phyloP scores from a whole-genome alignment of 768 basidiomycete genomes.

The Imleria badia region DNA sequence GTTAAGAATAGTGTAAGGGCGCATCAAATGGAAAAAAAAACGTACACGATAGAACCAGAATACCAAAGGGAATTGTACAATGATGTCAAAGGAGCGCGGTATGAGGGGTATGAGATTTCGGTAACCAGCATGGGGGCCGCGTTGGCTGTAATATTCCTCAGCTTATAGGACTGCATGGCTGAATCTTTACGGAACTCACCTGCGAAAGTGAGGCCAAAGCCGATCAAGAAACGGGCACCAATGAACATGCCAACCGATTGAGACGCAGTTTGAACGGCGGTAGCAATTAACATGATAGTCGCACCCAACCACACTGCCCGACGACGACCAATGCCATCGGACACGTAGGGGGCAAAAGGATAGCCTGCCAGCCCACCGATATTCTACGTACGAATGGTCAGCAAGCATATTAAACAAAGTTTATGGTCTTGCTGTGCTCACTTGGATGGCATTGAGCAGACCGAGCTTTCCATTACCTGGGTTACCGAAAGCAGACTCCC shows the following conservation, averaged over 20 bases:
- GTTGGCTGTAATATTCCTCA: slow-evolving; percentile 41
- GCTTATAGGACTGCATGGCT: background rate
- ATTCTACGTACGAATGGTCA: slow-evolving; percentile 42
- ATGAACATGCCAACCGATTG: slow-evolving; percentile 77
- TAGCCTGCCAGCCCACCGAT: slow-evolving; percentile 68
- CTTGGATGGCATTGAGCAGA: slow-evolving; percentile 74
- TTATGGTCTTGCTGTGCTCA: slow-evolving; percentile 22
- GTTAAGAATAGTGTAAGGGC: background rate
- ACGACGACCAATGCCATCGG: slow-evolving; percentile 72
- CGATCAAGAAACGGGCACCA: slow-evolving; percentile 75
- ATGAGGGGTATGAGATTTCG: slow-evolving; percentile 81
- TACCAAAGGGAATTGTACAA: slow-evolving; percentile 87
- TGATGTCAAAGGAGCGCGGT: slow-evolving; percentile 78
- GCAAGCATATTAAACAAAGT: background rate
- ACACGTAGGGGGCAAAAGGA: slow-evolving; percentile 69
- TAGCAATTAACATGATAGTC: slow-evolving; percentile 66
- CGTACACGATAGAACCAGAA: slow-evolving; percentile 74
- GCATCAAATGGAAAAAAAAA: slow-evolving; percentile 6
- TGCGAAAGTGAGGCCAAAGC: slow-evolving; percentile 75
- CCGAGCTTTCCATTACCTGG: slow-evolving; percentile 59
- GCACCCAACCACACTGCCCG: slow-evolving; percentile 67
- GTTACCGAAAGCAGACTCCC: slow-evolving; percentile 58
- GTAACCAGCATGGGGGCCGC: slow-evolving; percentile 84
- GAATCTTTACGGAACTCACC: slow-evolving; percentile 32
- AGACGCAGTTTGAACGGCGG: slow-evolving; percentile 68